A percentile compares a stretch with the other conserved stretches of the same genome.
Evolutionary conservation across 2,329 filamentous ascomycete species (phyloP).

Genomic region (Sporothrix brasiliensis): DNA sequence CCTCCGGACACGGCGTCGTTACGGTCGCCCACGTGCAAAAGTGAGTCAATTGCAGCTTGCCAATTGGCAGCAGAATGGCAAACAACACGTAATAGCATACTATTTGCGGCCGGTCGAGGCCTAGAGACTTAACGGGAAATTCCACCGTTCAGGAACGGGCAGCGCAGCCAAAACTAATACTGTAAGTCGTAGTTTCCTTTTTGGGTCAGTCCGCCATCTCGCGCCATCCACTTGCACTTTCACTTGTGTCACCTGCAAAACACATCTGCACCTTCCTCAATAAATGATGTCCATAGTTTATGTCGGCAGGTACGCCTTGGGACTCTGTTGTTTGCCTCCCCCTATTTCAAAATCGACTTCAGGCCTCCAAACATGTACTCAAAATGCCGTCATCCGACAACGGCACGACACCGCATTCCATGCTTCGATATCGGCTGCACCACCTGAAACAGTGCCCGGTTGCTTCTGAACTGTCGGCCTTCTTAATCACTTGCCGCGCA

Average conservation of each 20-base stretch:
- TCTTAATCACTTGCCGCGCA: background rate
- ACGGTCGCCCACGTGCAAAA: slow-evolving; percentile 16
- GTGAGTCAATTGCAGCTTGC: slow-evolving; percentile 13
- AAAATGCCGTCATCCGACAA: background rate
- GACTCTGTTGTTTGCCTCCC: background rate
- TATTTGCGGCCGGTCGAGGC: background rate
- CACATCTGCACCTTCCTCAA: slow-evolving; percentile 1
- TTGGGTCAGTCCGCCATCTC: slow-evolving; percentile 1
- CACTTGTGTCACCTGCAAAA: background rate
- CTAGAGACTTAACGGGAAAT: background rate
- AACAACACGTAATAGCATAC: slow-evolving; percentile 12
- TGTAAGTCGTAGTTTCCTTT: slow-evolving; percentile 29
- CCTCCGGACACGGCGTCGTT: slow-evolving; percentile 15
- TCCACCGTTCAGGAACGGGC: background rate
- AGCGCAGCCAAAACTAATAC: background rate
- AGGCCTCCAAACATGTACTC: background rate
- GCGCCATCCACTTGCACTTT: background rate
- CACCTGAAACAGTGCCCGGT: background rate
- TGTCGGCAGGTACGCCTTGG: background rate
- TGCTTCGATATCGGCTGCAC: background rate
- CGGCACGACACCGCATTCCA: background rate
- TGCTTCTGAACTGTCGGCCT: background rate
- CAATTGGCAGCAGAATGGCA: background rate
- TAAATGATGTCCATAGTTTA: background rate
- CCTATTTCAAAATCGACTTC: background rate